phyloP scores from a whole-genome alignment of 2,329 filamentous ascomycete species.

The Sarocladium oryzae region DNA sequence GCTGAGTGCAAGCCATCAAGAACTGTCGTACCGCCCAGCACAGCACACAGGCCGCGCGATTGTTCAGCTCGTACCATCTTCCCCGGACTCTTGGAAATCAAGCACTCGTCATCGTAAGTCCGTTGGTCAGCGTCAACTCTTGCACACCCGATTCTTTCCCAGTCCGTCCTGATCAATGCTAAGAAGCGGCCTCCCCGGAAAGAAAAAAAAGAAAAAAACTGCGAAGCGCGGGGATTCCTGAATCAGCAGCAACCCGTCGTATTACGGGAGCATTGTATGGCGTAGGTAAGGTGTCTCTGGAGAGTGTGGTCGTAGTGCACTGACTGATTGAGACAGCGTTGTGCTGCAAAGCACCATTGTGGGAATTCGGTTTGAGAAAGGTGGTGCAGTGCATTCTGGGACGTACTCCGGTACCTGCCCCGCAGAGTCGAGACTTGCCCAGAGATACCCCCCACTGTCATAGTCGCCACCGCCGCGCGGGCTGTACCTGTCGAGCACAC shows the following conservation, averaged over 20 bases:
- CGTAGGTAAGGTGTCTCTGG: too few species aligned
- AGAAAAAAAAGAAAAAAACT: too few species aligned
- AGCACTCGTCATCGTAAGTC: neutral
- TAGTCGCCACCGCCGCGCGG: neutral
- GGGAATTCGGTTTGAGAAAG: neutral
- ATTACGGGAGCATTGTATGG: neutral
- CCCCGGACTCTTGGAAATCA: neutral
- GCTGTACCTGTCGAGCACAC: constrained; percentile 6
- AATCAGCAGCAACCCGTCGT: neutral
- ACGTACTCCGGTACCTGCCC: neutral
- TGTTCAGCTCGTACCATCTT: neutral
- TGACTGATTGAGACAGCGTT: neutral
- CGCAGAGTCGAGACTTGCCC: neutral
- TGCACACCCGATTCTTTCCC: neutral
- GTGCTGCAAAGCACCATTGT: neutral
- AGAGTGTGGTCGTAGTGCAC: neutral
- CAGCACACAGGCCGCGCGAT: neutral
- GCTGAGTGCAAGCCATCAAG: too few species aligned
- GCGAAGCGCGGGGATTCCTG: too few species aligned
- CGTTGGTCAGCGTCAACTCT: neutral
- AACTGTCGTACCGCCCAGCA: too few species aligned
- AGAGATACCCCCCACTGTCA: neutral
- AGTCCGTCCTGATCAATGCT: too few species aligned
- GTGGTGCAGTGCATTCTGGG: neutral
- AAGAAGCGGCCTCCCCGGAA: neutral